Base-by-base conservation (phyloP, 1,284 basidiomycete species). In the Cystobasidiaceae sp. region DNA sequence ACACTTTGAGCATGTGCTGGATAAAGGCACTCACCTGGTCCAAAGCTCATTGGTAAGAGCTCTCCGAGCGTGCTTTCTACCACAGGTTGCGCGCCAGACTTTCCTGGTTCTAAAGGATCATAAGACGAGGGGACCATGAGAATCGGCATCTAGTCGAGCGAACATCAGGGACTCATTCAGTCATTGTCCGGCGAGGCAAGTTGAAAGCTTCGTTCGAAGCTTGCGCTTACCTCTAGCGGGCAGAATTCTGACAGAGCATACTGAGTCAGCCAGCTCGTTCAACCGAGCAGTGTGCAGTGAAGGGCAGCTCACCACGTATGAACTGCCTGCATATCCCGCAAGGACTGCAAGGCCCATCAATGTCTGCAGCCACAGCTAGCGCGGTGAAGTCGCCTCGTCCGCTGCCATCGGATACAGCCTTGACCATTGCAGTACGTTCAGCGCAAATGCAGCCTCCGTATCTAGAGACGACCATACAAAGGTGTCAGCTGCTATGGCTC, bases 41-140 rank as follows among this genome's bases (percentile, higher is more conserved):
- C 92, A 78, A 94, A 94, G 75, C 89, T 90, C 78, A 88, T 81
- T 0, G 92, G 93, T 49, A 96, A 79, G 33, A 97, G 78, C 69
- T 86, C 83, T 2, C 80, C 88, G 17, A 96, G 79, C 2, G 85
- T 89, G 56, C 84, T 85, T 71, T 85, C 83, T 58, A 79, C 71
- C 11, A 83, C 77, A 43, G 85, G 79, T 19, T 83, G 81, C 50
- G 83, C 80, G 68, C 57, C 70, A 77, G 75, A 34, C 78, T 77
- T 55, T 75, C 79, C 52, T 27, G 61, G 61, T n/a, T 64, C 37
- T 8, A 30, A 34, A 23, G 61, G 61, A 72, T 77, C 58, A 74
- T 90, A 92, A 66, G 85, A 82, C 1, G 82, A 82, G 0, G 87
- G 85, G 9, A 92, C 82, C 65, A 96, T 84, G 37, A 88, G 80